Conservation (phyloP, 2,329 filamentous ascomycete genomes). For the Exophiala aquamarina region DNA sequence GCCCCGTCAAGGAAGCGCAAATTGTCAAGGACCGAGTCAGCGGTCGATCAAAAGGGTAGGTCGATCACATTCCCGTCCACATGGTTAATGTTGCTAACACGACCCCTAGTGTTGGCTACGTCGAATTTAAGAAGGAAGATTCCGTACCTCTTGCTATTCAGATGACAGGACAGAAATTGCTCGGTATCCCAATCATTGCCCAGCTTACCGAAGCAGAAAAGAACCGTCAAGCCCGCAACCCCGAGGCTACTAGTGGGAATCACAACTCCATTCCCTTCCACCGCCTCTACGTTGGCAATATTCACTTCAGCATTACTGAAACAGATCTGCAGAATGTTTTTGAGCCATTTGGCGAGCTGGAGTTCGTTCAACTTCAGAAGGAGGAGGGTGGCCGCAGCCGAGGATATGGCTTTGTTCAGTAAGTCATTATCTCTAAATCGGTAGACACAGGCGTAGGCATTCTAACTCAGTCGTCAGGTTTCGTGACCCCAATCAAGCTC, state of each 20-base stretch:
- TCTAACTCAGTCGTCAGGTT: conserved; percentile 60
- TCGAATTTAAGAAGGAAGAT: conserved; percentile 97
- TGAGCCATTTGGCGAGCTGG: conserved; percentile 94
- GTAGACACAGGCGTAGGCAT: conserved; percentile 33
- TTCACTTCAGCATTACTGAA: conserved; percentile 99
- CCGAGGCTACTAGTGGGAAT: conserved; percentile 66
- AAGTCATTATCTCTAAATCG: too few relatives aligned
- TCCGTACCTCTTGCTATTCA: conserved; percentile 91
- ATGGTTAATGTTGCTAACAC: conserved; percentile 37
- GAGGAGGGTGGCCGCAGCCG: conserved; percentile 87
- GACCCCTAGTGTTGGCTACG: conserved; percentile 81
- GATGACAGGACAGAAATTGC: conserved; percentile 96
- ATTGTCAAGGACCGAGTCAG: conserved; percentile 98
- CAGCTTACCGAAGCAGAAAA: conserved; percentile 99
- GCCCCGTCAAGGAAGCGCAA: conserved; percentile 92
- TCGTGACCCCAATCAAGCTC: conserved; percentile 83
- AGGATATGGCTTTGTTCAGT: conserved; percentile 99
- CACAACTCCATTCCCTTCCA: conserved; percentile 92
- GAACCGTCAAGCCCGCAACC: conserved; percentile 89
- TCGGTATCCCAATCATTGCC: conserved; percentile 98
- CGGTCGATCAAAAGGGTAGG: conserved; percentile 94
- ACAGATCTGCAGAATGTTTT: conserved; percentile 94
- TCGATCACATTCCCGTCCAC: conserved; percentile 15
- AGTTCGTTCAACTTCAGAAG: conserved; percentile 96
- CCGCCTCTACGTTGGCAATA: conserved; percentile 97